A percentile compares a stretch with the other conserved stretches of the same genome.
Evolutionary conservation across 192 early-diverging fungal species (phyloP).

Genomic region (Coemansia sp.): DNA sequence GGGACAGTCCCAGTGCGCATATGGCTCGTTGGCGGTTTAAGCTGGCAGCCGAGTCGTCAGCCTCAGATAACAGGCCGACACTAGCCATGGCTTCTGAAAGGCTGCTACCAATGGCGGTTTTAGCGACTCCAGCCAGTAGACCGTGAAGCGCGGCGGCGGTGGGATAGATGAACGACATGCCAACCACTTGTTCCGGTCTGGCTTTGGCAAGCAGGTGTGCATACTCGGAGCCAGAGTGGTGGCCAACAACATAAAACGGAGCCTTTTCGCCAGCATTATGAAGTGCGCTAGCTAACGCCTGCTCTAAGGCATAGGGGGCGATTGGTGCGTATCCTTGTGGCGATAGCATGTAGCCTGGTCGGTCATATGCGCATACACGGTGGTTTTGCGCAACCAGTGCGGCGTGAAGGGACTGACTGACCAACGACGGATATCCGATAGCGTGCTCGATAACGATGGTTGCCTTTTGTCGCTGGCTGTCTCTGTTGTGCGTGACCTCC

Average conservation of each 20-base stretch:
- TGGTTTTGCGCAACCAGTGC: constrained; percentile 21
- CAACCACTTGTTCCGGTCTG: constrained; percentile 14
- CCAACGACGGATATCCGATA: constrained; percentile 27
- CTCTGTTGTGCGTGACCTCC: background rate
- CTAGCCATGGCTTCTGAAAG: constrained; percentile 11
- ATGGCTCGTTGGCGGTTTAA: constrained; percentile 26
- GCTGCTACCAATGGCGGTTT: background rate
- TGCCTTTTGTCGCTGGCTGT: constrained; percentile 3
- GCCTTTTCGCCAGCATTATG: constrained; percentile 12
- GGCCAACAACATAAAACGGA: constrained; percentile 44
- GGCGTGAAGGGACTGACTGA: constrained; percentile 24
- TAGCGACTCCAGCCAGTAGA: background rate
- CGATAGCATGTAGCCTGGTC: constrained; percentile 44
- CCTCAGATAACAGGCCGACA: constrained; percentile 9
- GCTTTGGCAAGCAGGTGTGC: constrained; percentile 24
- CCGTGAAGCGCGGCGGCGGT: constrained; percentile 23
- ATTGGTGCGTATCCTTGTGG: constrained; percentile 41
- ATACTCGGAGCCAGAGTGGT: constrained; percentile 41
- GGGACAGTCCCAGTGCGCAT: constrained; percentile 26
- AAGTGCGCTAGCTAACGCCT: constrained; percentile 20
- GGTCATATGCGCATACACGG: constrained; percentile 40
- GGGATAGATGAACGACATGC: constrained; percentile 37
- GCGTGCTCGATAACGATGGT: constrained; percentile 45
- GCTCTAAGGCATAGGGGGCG: constrained; percentile 7
- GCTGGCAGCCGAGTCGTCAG: background rate